phyloP scores from a whole-genome alignment of 352 stramenopile species.

The Pythium pyrilobum region DNA sequence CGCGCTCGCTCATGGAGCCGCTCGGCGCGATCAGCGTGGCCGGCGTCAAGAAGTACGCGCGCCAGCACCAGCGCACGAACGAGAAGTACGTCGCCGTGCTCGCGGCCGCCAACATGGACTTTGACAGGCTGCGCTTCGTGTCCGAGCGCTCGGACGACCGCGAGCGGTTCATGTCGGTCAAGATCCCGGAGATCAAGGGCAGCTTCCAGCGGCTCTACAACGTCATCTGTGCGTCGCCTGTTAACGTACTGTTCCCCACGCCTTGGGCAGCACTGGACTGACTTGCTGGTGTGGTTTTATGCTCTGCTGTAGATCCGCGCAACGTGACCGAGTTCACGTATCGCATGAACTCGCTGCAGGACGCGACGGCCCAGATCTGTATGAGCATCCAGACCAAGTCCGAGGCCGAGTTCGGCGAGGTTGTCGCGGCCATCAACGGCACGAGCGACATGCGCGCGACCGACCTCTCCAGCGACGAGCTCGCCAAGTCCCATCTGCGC shows the following conservation, averaged over 20 bases:
- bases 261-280: neutral
- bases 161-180: slow-evolving; percentile 94
- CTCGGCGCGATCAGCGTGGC: slow-evolving; percentile 93
- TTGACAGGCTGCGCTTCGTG: slow-evolving; percentile 97
- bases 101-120: slow-evolving; percentile 99
- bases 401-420: slow-evolving; percentile 48
- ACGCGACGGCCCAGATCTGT: slow-evolving; percentile 89
- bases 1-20: slow-evolving; percentile 94
- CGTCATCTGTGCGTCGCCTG: slow-evolving; percentile 49
- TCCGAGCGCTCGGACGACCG: slow-evolving; percentile 89
- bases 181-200: slow-evolving; percentile 94
- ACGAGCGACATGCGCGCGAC: slow-evolving; percentile 84
- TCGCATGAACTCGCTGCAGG: slow-evolving; percentile 75
- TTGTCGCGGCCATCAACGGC: slow-evolving; percentile 66
- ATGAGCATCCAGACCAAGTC: slow-evolving; percentile 94
- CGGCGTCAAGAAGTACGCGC: slow-evolving; percentile 94
- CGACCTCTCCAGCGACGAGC: slow-evolving; percentile 94
- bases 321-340: slow-evolving; percentile 98
- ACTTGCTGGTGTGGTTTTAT: neutral
- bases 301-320: slow-evolving; percentile 38
- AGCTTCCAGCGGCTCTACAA: slow-evolving; percentile 86
- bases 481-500: slow-evolving; percentile 94
- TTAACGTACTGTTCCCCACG: neutral
- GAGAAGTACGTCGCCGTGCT: slow-evolving; percentile 93
- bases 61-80: slow-evolving; percentile 26